Evolutionary conservation across 139 green algal genomes (phyloP).

Genomic region (Micromonas pusilla): DNA sequence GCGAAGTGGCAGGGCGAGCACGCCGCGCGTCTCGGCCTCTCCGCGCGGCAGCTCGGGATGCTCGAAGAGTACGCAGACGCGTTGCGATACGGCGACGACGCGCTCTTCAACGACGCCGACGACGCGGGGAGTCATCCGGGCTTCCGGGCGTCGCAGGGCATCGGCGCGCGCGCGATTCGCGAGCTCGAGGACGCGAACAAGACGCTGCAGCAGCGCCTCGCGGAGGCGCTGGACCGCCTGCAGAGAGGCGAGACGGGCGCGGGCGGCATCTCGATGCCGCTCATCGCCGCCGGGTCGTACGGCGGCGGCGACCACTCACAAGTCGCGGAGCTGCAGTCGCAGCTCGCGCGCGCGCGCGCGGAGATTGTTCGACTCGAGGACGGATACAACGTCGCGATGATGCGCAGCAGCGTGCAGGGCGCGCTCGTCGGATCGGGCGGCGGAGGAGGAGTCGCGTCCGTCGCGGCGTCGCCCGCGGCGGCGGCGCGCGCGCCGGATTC

Average conservation of each 20-base stretch:
- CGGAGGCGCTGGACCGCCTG: neutral
- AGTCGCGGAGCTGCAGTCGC: neutral
- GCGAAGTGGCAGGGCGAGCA: constrained; percentile 64
- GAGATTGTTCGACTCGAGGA: neutral
- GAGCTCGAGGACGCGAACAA: constrained; percentile 11
- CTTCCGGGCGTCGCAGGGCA: neutral
- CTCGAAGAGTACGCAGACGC: constrained; percentile 59
- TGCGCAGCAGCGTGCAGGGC: neutral
- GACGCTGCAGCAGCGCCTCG: neutral
- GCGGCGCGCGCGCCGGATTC: neutral
- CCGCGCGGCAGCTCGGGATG: constrained; percentile 56
- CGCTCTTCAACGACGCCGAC: neutral
- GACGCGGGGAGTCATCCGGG: neutral
- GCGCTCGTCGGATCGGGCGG: too few relatives aligned
- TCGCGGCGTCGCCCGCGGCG: too few relatives aligned
- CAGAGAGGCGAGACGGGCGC: neutral
- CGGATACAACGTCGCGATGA: neutral
- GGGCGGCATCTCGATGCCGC: neutral
- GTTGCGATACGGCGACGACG: constrained; percentile 12
- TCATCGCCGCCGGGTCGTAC: neutral
- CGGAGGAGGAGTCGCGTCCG: too few relatives aligned
- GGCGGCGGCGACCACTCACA: too few relatives aligned
- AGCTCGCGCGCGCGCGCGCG: neutral
- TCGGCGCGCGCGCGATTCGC: neutral
- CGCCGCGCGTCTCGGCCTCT: constrained; percentile 55